Evolutionary conservation across 1,284 basidiomycete species (phyloP), one percentile per base, ranked within the genome.

Genomic region (Entoloma clypeatum): DNA sequence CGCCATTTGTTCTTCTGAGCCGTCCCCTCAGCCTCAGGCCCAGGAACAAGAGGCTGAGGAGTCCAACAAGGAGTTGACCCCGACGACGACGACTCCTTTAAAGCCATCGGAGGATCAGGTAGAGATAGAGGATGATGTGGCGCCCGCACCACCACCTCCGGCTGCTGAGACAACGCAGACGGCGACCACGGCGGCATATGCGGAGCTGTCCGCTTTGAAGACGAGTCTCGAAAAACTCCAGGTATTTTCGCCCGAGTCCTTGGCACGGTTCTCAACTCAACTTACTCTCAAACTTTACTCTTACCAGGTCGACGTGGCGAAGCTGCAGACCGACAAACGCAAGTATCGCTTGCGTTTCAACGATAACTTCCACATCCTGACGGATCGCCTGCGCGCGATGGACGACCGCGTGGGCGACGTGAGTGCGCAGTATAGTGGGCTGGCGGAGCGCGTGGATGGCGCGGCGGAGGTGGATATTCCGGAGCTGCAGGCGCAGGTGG

Each of bases 381-480:
- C 61, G 2, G 60, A 60, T 28, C 66, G 63, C 52, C 52, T 72
- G 26, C 55, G 61, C 7, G 63, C 68, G 27, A 58, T 75, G 28
- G 62, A 69, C 30, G 67, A 70, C n/a, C 60, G 69, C 22, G 55
- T 71, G 18, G 58, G 58, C 7, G 68, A 72, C 28, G 56, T 71
- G 19, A 63, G 70, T 22, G 59, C 57, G n/a, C 60, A 70, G 13
- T 70, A 64, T 56, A 60, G 29, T 43, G 58, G 52, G 44, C 58
- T 65, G 38, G 59, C 51, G 31, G 63, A 60, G 22, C 58, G 60
- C 35, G 49, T 68, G 14, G 63, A 65, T 6, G 53, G 52, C 39
- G 53, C 38, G 29, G 47, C 47, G 24, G 51, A 62, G 41, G 55
- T 58, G 2, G 62, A 63, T 32, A 48, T 69, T 38, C 63, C 62